phyloP scores from a whole-genome alignment of 2,329 filamentous ascomycete species.

The Penicillium freii region DNA sequence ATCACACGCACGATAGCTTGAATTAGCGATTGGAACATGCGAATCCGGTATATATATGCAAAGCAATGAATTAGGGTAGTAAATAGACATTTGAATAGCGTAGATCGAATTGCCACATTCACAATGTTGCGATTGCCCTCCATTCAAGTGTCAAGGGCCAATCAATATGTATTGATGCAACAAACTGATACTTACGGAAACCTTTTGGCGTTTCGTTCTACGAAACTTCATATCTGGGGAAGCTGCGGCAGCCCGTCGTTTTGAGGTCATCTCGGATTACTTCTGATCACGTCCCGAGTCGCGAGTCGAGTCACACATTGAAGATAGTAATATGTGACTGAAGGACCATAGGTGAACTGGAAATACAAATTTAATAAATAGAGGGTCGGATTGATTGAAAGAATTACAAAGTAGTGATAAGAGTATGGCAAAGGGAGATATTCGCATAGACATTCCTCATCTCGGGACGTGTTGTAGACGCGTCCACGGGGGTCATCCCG shows the following conservation, averaged over 20 bases:
- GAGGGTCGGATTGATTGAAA: neutral
- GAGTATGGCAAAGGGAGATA: neutral
- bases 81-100: neutral
- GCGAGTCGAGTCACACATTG: neutral
- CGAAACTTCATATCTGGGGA: conserved; percentile 53
- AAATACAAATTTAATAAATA: neutral
- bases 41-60: neutral
- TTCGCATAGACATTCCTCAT: neutral
- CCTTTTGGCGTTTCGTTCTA: conserved; percentile 56
- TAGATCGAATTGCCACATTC: neutral
- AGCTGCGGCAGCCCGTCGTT: conserved; percentile 55
- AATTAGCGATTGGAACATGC: neutral
- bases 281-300: neutral
- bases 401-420: conserved; percentile 4
- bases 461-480: neutral
- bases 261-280: conserved; percentile 39
- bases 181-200: conserved; percentile 52
- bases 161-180: neutral
- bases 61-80: neutral
- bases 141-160: neutral
- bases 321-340: neutral
- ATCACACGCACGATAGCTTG: neutral
- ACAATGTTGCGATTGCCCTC: neutral
- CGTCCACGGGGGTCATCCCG: conserved; percentile 1
- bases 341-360: neutral